These are phyloP conservation scores for Talaromyces liani DNA, from an alignment of 495 filamentous ascomycete genomes.

Conservation along the genomic window DNA sequence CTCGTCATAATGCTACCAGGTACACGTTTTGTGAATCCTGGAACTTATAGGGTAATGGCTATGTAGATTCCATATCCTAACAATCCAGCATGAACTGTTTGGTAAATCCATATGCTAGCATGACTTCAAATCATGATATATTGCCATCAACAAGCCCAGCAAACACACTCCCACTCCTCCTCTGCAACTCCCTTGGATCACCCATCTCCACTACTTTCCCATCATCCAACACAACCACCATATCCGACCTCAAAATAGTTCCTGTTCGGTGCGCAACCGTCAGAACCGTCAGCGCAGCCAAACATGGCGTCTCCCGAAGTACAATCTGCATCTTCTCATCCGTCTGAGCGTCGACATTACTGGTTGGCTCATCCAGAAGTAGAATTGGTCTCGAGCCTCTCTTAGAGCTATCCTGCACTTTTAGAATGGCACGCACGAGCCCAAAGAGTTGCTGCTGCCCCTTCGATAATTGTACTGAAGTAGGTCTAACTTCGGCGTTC, in stretches of 20 bases:
- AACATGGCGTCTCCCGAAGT: slow-evolving; percentile 12
- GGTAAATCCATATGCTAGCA: neutral
- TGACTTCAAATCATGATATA: neutral
- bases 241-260: slow-evolving; percentile 20
- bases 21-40: neutral
- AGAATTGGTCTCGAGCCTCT: slow-evolving; percentile 17
- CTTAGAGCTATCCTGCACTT: slow-evolving; percentile 15
- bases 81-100: too few relatives aligned
- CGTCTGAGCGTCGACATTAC: slow-evolving; percentile 24
- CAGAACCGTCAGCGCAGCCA: slow-evolving; percentile 20
- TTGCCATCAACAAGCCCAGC: neutral
- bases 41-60: neutral
- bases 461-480: slow-evolving; percentile 27
- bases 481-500: slow-evolving; percentile 26
- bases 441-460: slow-evolving; percentile 54
- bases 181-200: neutral
- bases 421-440: slow-evolving; percentile 42
- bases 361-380: slow-evolving; percentile 37
- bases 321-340: slow-evolving; percentile 20
- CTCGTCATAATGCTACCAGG: neutral
- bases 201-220: slow-evolving; percentile 45
- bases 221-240: slow-evolving; percentile 20
- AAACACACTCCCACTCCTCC: neutral
- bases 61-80: too few relatives aligned
- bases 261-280: slow-evolving; percentile 25